Evolutionary conservation across 352 stramenopile species (phyloP), one percentile per base, ranked within the genome.

Genomic region (Blastocystis sp.): DNA sequence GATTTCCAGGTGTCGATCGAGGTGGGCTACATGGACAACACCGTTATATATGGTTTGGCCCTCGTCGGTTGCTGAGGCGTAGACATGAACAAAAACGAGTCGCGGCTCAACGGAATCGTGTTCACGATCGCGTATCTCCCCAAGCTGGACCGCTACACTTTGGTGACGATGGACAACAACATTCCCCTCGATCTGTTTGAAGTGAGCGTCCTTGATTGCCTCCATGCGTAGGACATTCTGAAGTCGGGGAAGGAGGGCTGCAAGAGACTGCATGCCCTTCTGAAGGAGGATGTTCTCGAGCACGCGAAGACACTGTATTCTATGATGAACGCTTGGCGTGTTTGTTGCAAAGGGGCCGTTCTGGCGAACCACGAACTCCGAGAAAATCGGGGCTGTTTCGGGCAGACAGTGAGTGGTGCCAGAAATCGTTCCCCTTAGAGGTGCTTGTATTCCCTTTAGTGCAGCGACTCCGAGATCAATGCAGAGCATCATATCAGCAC

Each of bases 11-110:
- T 87, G 45, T 76, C 52, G n/a, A 21, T 74, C n/a, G 45, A 74
- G 3, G 77, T 77, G 38, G 77, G 77, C 19, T 87, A 87, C 34
- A 87, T 87, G 65, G 77, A 87, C 62, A 87, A 77, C 48, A 76
- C 77, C 4, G 59, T 74, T 76, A 43, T 87, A 2, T 64, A 66
- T 24, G 70, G 70, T 80, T 61, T 61, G 66, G 38, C 19, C 24
- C 21, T 10, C 3, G 7, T 28, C 21, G 9, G 1, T 65, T 68
- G 21, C 0, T 80, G 3, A 61, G 19, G 0, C 21, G 28, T 64
- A 80, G 77, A 87, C n/a, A 77, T 87, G 65, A 87, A 87, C 45
- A 24, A 48, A 11, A 61, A 43, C 1, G 77, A 87, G 43, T 66
- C 40, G 11, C 21, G 28, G 9, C 34, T 77, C 59, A 77, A 77